These are phyloP conservation scores for Penicillium sp. DNA, from an alignment of 2,329 filamentous ascomycete genomes.

Conservation along the genomic window DNA sequence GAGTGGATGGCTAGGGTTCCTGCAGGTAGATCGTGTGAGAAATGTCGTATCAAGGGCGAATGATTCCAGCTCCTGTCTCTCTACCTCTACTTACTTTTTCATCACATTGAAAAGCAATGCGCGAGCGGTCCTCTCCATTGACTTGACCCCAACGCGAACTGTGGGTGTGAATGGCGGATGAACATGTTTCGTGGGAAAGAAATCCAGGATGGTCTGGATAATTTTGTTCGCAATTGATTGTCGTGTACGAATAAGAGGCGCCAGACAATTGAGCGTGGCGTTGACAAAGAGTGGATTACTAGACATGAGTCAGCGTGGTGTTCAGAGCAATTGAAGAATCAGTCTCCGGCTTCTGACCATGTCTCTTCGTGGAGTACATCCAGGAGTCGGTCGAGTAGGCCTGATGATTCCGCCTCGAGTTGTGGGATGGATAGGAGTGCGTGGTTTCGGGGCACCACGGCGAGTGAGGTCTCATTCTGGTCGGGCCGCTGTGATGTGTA, in stretches of 20 bases:
- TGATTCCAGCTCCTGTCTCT: no score
- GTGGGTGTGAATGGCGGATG: conserved; percentile 71
- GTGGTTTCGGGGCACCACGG: conserved; percentile 78
- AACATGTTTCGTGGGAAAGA: conserved; percentile 81
- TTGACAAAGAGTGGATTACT: conserved; percentile 86
- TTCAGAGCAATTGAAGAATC: no score
- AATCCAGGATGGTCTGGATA: conserved; percentile 75
- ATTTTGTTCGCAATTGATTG: conserved; percentile 80
- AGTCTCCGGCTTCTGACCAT: conserved; percentile 50
- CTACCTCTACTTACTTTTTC: conserved; percentile 54
- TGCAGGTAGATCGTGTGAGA: conserved; percentile 35
- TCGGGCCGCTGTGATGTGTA: conserved; percentile 53
- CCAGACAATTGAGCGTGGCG: conserved; percentile 82
- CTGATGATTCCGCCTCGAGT: conserved; percentile 87
- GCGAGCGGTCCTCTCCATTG: conserved; percentile 89
- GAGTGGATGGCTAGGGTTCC: conserved; percentile 73
- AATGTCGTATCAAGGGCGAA: not conserved
- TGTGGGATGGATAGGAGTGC: conserved; percentile 69
- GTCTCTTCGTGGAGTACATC: conserved; percentile 77
- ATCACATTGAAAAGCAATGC: conserved; percentile 76
- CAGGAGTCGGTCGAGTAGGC: conserved; percentile 82
- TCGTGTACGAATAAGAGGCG: conserved; percentile 73
- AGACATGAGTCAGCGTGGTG: conserved; percentile 9
- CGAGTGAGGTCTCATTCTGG: conserved; percentile 76
- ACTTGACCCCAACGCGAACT: conserved; percentile 75